Base-by-base conservation (phyloP, 73 alveolate species). In the Tetrahymena malaccensis region DNA sequence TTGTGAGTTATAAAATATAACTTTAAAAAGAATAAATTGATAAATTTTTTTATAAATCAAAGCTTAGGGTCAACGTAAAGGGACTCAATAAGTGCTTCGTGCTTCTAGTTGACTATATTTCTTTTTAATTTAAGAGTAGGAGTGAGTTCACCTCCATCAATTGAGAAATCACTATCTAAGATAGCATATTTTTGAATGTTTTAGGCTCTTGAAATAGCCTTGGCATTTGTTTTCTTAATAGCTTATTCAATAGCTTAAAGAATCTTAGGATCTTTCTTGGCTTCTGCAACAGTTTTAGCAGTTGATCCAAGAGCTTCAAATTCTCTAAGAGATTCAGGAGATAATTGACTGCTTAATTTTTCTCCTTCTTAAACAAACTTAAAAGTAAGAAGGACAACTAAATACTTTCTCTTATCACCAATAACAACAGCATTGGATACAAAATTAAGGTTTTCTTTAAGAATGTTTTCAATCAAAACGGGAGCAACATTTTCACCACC, bases 401-500 rank as follows among this genome's bases (percentile, higher is more conserved):
- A 94, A 96, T 83, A 98, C 93, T 96, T 97, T 89, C 96, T 95
- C 40, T 95, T 94, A 94, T 98, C 99, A 43, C 99, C 99, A 43
- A 98, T 96, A 31, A 98, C 98, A 98, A 97, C 95, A 93, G 97
- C 94, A 96, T 99, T 98, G 84, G 97, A 85, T 50, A 97, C 94
- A 35, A 98, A 95, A 94, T 97, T 98, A 95, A 98, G 96, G 55
- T 96, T 58, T 94, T 97, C 98, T 95, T 99, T 98, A 56, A 98
- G 95, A 94, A 95, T 96, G 85, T 97, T 98, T 56, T 98, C 99
- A 27, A 99, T 98, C 43, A 97, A 94, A 27, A 98, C 99, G 22
- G 99, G 99, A 15, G 99, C 99, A 34, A 99, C 97, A 97, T 98
- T 98, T 96, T 99, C 99, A 27, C 99, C 99, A 93, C 99, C 99